Evolutionary conservation across 2,329 filamentous ascomycete genomes (phyloP).

Genomic region (Sarocladium strictum): DNA sequence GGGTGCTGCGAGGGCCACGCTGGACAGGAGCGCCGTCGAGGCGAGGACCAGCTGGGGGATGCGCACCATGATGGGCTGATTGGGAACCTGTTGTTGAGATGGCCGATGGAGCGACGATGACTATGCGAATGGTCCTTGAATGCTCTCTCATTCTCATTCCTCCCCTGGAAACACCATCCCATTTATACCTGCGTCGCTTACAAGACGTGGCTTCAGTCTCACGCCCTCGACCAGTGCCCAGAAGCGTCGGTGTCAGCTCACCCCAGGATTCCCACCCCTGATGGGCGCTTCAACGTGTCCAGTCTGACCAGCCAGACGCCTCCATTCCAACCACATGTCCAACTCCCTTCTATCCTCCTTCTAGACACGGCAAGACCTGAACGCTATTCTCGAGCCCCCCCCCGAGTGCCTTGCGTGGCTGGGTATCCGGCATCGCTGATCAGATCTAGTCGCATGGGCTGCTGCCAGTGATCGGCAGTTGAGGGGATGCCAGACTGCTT

Average conservation of each 20-base stretch:
- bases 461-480: not conserved
- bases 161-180: not conserved
- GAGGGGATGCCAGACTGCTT: not conserved
- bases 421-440: not conserved
- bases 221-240: not conserved
- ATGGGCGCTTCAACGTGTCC: not conserved
- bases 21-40: constrained; percentile 1
- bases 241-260: no score
- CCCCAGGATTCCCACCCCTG: no score
- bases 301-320: not conserved
- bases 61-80: constrained; percentile 3
- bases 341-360: not conserved
- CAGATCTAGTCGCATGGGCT: not conserved
- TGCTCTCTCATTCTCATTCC: no score
- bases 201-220: not conserved
- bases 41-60: constrained; percentile 4
- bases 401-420: not conserved
- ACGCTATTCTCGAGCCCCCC: not conserved
- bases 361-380: constrained; percentile 1
- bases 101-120: no score
- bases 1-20: constrained; percentile 8
- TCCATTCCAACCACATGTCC: not conserved
- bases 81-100: not conserved
- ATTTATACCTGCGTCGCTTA: not conserved
- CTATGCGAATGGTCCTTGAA: no score